Evolutionary conservation across 805 yeast species (phyloP).

Genomic region (Spathaspora sp.): DNA sequence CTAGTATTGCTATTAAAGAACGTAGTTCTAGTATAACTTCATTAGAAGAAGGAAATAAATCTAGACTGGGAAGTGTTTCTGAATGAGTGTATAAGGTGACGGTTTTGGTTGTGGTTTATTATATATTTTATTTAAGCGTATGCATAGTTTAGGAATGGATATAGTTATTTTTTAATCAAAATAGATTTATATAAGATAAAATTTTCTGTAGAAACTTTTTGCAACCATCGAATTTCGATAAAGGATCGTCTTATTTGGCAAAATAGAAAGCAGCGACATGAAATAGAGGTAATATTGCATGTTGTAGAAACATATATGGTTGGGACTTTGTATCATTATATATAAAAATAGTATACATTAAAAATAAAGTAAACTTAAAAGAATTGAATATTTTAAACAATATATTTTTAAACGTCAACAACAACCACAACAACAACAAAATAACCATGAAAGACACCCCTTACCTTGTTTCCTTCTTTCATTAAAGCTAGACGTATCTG

Average conservation of each 20-base stretch:
- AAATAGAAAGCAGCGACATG: too few species aligned
- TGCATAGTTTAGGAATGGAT: too few species aligned
- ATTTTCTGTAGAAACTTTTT: too few species aligned
- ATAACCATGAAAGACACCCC: conserved; percentile 9
- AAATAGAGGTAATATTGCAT: too few species aligned
- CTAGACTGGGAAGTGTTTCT: conserved; percentile 16
- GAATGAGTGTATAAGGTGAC: background rate
- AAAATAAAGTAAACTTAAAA: background rate
- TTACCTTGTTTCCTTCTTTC: conserved; percentile 11
- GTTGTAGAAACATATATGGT: too few species aligned
- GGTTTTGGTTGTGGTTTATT: too few species aligned
- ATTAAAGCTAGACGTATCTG: conserved; percentile 34
- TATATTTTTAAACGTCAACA: background rate
- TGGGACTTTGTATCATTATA: background rate
- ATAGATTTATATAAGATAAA: too few species aligned
- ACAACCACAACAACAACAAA: conserved; percentile 12
- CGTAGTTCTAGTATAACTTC: conserved; percentile 5
- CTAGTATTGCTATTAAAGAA: background rate
- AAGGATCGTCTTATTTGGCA: too few species aligned
- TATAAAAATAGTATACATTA: background rate
- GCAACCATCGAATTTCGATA: too few species aligned
- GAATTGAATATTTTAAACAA: background rate
- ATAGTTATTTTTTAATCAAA: too few species aligned
- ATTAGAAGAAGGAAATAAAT: conserved; percentile 2
- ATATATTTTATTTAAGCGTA: too few species aligned